phyloP scores from a whole-genome alignment of 2,329 filamentous ascomycete genomes.

The Monilinia vaccinii-corymbosi region DNA sequence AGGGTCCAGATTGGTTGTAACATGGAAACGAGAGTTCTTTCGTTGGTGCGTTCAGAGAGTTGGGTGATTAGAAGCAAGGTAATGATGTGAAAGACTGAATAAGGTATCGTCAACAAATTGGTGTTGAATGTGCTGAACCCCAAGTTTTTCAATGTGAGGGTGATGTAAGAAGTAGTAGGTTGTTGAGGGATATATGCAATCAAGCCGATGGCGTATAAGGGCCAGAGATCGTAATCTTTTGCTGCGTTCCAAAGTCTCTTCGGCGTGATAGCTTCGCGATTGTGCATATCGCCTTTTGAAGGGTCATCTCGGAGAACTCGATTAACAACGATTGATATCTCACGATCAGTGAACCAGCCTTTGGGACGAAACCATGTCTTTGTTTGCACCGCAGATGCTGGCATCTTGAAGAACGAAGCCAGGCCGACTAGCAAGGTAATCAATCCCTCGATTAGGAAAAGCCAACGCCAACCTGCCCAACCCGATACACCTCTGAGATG shows the following conservation, averaged over 20 bases:
- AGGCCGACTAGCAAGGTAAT: slow-evolving; percentile 46
- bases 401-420: slow-evolving; percentile 47
- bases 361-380: slow-evolving; percentile 43
- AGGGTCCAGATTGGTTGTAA: slow-evolving; percentile 34
- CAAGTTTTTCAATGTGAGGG: slow-evolving; percentile 37
- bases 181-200: slow-evolving; percentile 41
- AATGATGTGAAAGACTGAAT: slow-evolving; percentile 37
- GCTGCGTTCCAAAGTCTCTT: slow-evolving; percentile 42
- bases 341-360: slow-evolving; percentile 52
- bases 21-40: slow-evolving; percentile 32
- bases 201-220: slow-evolving; percentile 39
- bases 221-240: slow-evolving; percentile 53
- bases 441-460: slow-evolving; percentile 47
- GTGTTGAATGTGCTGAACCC: slow-evolving; percentile 34
- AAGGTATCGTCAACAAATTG: slow-evolving; percentile 39
- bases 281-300: slow-evolving; percentile 47
- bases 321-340: slow-evolving; percentile 60
- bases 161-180: slow-evolving; percentile 42
- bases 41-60: slow-evolving; percentile 35
- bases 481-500: slow-evolving; percentile 40
- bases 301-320: slow-evolving; percentile 44
- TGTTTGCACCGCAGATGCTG: slow-evolving; percentile 54
- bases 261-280: slow-evolving; percentile 45
- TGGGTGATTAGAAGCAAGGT: slow-evolving; percentile 38
- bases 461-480: slow-evolving; percentile 46